Percentiles rank a stretch among this genome's conserved stretches.
Conservation (phyloP, 2,329 filamentous ascomycete species). For the Aurifilum marmelostoma region DNA sequence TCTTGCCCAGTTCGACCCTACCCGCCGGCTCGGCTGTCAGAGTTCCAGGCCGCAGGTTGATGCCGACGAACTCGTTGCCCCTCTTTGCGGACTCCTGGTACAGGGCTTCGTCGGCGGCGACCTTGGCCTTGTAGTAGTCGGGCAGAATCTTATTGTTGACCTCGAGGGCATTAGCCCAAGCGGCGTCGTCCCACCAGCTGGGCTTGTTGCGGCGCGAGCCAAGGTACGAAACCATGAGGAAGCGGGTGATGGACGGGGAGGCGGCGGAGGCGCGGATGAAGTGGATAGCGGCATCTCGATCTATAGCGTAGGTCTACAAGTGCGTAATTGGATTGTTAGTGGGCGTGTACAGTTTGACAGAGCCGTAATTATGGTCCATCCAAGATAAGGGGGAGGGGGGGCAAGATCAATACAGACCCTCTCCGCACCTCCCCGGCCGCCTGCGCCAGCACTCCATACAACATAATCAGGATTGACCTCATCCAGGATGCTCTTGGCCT, state of each 20-base stretch:
- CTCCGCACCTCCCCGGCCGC: constrained; percentile 60
- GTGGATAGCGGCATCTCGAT: constrained; percentile 65
- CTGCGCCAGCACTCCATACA: constrained; percentile 69
- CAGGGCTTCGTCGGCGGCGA: constrained; percentile 61
- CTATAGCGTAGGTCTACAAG: constrained; percentile 57
- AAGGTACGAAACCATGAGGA: constrained; percentile 67
- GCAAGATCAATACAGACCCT: constrained; percentile 39
- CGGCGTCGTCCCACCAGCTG: constrained; percentile 58
- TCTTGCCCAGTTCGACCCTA: constrained; percentile 52
- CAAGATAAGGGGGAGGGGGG: neutral
- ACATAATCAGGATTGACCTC: constrained; percentile 66
- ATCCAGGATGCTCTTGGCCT: constrained; percentile 66
- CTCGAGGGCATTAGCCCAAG: constrained; percentile 47
- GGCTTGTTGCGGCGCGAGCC: constrained; percentile 55
- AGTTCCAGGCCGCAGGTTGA: constrained; percentile 57
- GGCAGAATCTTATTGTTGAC: constrained; percentile 49
- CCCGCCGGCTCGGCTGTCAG: constrained; percentile 54
- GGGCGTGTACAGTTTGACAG: neutral
- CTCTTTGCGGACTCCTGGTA: constrained; percentile 51
- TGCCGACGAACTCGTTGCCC: constrained; percentile 47
- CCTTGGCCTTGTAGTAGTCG: constrained; percentile 63
- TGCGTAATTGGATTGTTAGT: neutral
- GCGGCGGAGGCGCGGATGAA: constrained; percentile 63
- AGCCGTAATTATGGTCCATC: neutral
- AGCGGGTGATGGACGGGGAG: constrained; percentile 59